Base-by-base conservation (phyloP, 2,329 filamentous ascomycete genomes). In the Cytospora piceae region DNA sequence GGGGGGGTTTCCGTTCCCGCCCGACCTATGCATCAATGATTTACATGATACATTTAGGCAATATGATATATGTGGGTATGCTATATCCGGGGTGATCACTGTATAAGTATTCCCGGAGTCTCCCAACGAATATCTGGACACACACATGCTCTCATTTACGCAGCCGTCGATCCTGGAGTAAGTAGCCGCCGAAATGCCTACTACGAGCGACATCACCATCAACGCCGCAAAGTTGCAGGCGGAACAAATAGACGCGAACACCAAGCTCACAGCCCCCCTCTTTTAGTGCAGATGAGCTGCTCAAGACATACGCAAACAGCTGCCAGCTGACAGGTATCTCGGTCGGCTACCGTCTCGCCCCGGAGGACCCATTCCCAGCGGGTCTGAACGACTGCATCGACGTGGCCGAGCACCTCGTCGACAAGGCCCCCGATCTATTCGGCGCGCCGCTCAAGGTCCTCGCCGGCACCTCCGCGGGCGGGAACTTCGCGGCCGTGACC, bases 261-360 rank as follows among this genome's bases (percentile, higher is more conserved):
- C 81, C 0, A 69, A 75, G n/a, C 46, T 49, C 12, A 49, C 46
- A 49, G 5, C 3, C 22, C 20, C 20, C 37, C 9, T 42, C 22
- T 57, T 42, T 8, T 20, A 57, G 54, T 34, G 20, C 32, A 39
- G 74, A 77, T 70, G 66, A 73, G 0, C 77, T 80, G 39, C 75
- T 87, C 14, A 78, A 82, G 61, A 76, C 76, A 68, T 80, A 83
- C 73, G 83, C 84, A 56, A 78, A 86, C 68, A 73, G 75, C 32
- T 80, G 76, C 56, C 75, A 81, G 46, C 65, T 86, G 3, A 80
- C 81, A 0, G 80, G 83, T 20, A 73, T 88, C 15, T 85, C 81
- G 0, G 79, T 87, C 8, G 86, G 85, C 1, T 89, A 89, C 72
- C 79, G 86, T 32, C 79, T 86, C 22, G 85, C 85, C 0, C 87